Conservation (phyloP, 345 rosid species). For the Euclidium syriacum region DNA sequence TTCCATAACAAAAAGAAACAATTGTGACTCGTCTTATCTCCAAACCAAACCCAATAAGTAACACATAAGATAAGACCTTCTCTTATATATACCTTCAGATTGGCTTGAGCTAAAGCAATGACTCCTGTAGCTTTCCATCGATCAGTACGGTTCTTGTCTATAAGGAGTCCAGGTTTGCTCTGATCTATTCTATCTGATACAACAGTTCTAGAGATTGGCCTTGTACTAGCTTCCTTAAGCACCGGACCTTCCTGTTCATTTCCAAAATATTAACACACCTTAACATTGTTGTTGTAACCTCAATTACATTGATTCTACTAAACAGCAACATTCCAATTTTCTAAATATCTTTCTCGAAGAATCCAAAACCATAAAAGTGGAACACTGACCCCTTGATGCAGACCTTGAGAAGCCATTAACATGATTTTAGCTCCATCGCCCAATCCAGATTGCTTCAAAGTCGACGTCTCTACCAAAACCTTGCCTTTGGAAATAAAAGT, state of each 20-base stretch:
- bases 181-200: constrained; percentile 12
- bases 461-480: constrained; percentile 60
- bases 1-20: constrained; percentile 14
- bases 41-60: background rate
- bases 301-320: constrained; percentile 3
- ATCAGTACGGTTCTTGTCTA: constrained; percentile 47
- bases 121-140: constrained; percentile 83
- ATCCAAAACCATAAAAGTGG: background rate
- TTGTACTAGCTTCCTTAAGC: constrained; percentile 53
- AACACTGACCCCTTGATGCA: constrained; percentile 81
- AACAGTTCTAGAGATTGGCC: constrained; percentile 43
- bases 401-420: constrained; percentile 89
- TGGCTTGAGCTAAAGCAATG: constrained; percentile 56
- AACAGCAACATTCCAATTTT: background rate
- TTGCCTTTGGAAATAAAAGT: constrained; percentile 44
- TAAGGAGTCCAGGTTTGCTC: constrained; percentile 21
- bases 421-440: constrained; percentile 70
- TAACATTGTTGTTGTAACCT: background rate
- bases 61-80: background rate
- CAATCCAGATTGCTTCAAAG: constrained; percentile 56
- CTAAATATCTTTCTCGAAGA: background rate
- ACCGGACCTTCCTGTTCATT: constrained; percentile 64
- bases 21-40: background rate
- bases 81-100: constrained; percentile 57
- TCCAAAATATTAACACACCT: background rate